Evolutionary conservation across 1,284 basidiomycete species (phyloP).

Genomic region (Mrakiaceae sp.): DNA sequence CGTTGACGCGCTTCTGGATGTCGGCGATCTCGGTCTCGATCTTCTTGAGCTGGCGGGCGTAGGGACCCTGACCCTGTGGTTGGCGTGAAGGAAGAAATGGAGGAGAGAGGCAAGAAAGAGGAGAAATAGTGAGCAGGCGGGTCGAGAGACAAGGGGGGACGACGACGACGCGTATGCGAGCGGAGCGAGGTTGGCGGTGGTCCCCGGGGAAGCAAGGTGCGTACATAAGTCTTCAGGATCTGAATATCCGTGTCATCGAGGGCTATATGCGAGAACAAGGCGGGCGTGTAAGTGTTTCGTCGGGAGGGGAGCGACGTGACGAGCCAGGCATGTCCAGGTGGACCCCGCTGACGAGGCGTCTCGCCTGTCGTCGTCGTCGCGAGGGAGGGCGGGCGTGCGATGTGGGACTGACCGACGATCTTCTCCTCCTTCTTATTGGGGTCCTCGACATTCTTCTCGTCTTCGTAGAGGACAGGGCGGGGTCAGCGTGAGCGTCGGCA

Average conservation of each 20-base stretch:
- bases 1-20: constrained; percentile 92
- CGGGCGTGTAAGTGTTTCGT: too few relatives aligned
- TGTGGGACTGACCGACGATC: constrained; percentile 58
- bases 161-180: neutral
- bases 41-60: constrained; percentile 77
- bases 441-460: constrained; percentile 66
- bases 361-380: neutral
- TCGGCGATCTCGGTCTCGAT: constrained; percentile 91
- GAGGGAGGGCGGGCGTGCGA: neutral
- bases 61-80: constrained; percentile 88
- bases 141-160: neutral
- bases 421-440: constrained; percentile 68
- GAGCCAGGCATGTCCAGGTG: too few relatives aligned
- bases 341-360: too few relatives aligned
- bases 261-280: constrained; percentile 40
- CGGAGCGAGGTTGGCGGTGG: constrained; percentile 27
- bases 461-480: constrained; percentile 28
- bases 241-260: constrained; percentile 98
- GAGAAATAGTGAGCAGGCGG: neutral
- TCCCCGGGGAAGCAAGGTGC: constrained; percentile 13
- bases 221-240: constrained; percentile 91
- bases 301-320: too few relatives aligned
- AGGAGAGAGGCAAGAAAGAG: neutral
- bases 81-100: neutral
- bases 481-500: neutral